Evolutionary conservation across 331 rosid genomes (phyloP).

Genomic region (Malus hybrid): DNA sequence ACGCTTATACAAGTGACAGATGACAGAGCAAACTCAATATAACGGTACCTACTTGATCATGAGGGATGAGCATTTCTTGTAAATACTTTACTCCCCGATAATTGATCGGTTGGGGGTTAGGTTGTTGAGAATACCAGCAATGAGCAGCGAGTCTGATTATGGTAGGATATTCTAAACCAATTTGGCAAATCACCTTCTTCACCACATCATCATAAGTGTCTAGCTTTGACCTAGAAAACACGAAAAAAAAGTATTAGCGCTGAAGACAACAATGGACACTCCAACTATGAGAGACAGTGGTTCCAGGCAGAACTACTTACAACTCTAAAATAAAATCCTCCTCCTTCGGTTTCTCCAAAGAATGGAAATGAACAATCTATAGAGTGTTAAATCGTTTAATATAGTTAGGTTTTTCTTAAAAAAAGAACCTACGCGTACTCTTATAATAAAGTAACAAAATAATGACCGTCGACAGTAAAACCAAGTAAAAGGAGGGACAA

Average conservation of each 20-base stretch:
- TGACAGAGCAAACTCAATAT: neutral
- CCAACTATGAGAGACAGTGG: neutral
- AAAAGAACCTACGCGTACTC: neutral
- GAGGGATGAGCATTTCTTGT: slow-evolving; percentile 78
- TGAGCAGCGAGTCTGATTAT: slow-evolving; percentile 85
- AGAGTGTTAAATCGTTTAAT: slow-evolving; percentile 12
- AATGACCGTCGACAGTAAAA: neutral
- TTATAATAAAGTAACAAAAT: too few species aligned
- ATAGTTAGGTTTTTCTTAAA: neutral
- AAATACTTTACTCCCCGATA: slow-evolving; percentile 69
- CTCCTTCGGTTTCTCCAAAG: slow-evolving; percentile 81
- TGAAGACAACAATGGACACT: neutral
- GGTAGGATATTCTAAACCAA: slow-evolving; percentile 71
- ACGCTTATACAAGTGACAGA: neutral
- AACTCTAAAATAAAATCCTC: slow-evolving; percentile 75
- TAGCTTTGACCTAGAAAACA: slow-evolving; percentile 47
- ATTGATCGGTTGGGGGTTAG: slow-evolving; percentile 87
- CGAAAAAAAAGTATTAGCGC: neutral
- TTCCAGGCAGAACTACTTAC: slow-evolving; percentile 37
- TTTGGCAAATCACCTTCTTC: slow-evolving; percentile 54
- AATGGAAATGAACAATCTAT: slow-evolving; percentile 80
- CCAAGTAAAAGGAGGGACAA: neutral
- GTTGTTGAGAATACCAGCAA: slow-evolving; percentile 87
- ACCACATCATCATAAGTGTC: slow-evolving; percentile 78
- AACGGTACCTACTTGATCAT: slow-evolving; percentile 58